Conservation (phyloP, 345 rosid genomes). For the Citrus medica region DNA sequence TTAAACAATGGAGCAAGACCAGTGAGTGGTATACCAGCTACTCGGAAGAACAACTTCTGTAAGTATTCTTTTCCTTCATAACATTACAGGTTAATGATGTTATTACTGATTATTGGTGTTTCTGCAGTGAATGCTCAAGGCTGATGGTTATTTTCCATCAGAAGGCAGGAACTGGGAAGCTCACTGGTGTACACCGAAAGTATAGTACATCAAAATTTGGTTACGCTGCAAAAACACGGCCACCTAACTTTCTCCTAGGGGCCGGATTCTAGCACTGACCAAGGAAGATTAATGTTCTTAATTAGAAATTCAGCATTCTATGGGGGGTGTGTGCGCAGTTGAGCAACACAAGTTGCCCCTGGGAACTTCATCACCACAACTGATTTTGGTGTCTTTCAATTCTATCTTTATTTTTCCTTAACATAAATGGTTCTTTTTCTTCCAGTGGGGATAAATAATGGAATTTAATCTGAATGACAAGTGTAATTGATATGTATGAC, state of each 20-base stretch:
- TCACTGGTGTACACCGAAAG: constrained; percentile 78
- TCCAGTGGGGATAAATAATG: too few species aligned
- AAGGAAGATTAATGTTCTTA: too few species aligned
- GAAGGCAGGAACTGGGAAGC: constrained; percentile 75
- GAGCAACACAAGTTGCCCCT: too few species aligned
- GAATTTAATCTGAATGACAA: too few species aligned
- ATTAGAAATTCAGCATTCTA: too few species aligned
- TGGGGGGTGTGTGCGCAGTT: too few species aligned
- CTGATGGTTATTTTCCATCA: constrained; percentile 74
- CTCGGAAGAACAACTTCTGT: constrained; percentile 55
- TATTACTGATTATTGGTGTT: neutral
- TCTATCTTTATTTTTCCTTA: too few species aligned
- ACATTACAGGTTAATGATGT: neutral
- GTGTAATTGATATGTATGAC: too few species aligned
- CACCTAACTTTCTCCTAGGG: constrained; percentile 58
- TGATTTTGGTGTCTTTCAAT: too few species aligned
- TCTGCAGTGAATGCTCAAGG: constrained; percentile 72
- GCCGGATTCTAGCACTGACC: constrained; percentile 14
- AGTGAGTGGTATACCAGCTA: constrained; percentile 49
- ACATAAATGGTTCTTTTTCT: too few species aligned
- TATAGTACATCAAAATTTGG: constrained; percentile 80
- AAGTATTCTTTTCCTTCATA: constrained; percentile 5
- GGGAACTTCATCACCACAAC: too few species aligned
- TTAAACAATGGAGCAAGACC: constrained; percentile 53
- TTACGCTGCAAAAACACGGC: constrained; percentile 57